Base-by-base conservation (phyloP, 192 early-diverging fungal species). In the Neocallimastix lanati region DNA sequence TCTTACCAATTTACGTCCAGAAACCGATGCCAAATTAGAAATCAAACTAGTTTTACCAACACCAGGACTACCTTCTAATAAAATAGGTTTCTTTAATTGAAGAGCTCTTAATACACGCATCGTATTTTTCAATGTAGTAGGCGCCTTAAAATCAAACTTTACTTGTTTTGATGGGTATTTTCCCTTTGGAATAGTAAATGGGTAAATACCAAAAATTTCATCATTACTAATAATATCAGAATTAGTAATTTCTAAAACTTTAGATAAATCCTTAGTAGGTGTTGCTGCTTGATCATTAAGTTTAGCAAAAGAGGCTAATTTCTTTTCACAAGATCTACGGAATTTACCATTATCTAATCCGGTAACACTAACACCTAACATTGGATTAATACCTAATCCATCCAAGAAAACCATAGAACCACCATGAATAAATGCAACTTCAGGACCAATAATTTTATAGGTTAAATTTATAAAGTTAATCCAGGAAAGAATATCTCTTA, bases 11-110 rank as follows among this genome's bases (percentile, higher is more conserved):
- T 86, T 86, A 81, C 95, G 92, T 1, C 95, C 95, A n/a, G 95
- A 88, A 4, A 93, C 83, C 0, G 85, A 84, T 6, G 95, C 94
- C 78, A 99, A 85, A 21, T 94, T 90, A 28, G 92, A 85, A 28
- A 99, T 88, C 79, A 99, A 86, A 77, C 93, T 93, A 12, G 96
- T 97, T 82, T 99, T 99, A 78, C 98, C 98, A 5, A 97, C 96
- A 29, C 98, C 98, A 2, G 98, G 98, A 58, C 93, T 95, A 78
- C 98, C 98, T 86, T 99, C 98, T 21, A 99, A 84, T 50, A 99
- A 85, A 21, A 99, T 90, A 5, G 98, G 95, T 83, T 97, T 97
- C 76, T 87, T 86, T 13, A 98, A 86, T 81, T 97, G 96, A 86
- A 99, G 86, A 6, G 94, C 95, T 12, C 96, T 89, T 77, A 98